Evolutionary conservation across 257 asterid genomes (phyloP), one percentile per base, ranked within the genome.

Genomic region (Nicotiana obtusifolia): DNA sequence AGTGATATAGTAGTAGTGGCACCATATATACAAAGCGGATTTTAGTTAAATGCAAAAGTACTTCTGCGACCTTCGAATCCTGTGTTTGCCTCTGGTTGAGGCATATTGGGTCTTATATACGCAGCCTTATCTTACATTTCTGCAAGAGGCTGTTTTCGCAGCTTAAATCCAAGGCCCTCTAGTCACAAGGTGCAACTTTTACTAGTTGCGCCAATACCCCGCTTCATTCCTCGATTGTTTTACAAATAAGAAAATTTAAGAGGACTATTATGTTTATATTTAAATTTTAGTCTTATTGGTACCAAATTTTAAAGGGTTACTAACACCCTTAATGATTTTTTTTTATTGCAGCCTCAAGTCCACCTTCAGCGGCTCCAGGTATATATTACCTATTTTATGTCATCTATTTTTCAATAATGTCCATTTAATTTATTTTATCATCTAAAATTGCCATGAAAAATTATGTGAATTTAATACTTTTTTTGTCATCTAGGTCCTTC

Each of bases 301-400:
- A 3, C 0, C 26, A 28, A 4, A 30, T 33, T 30, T 24, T 52
- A 7, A 16, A 19, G 19, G 11, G 13, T 56, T 56, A 49, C 79
- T 75, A 75, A 49, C 62, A 49, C 15, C 15, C 61, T 75, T 49
- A 49, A 24, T 75, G 22, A 11, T 49, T 49, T 33, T n/a, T n/a
- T 14, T 44, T 19, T 17, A 69, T 20, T 77, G 78, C 84, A 87
- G 90, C 90, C 35, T 52, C 87, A 37, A 82, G 35, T 35, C 59
- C 85, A 20, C 83, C 87, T 26, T 28, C 68, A 33, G 83, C 88
- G 30, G 88, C 90, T 78, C 88, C 90, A 84, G 84, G 87, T 86
- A 79, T 30, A 71, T 71, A 71, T 13, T 3, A n/a, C 37, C n/a
- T 33, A 24, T 57, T 60, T 60, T 59, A 56, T 35, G 2, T 53